Evolutionary conservation across 768 basidiomycete genomes (phyloP).

Genomic region (Rhodotorula paludigena): DNA sequence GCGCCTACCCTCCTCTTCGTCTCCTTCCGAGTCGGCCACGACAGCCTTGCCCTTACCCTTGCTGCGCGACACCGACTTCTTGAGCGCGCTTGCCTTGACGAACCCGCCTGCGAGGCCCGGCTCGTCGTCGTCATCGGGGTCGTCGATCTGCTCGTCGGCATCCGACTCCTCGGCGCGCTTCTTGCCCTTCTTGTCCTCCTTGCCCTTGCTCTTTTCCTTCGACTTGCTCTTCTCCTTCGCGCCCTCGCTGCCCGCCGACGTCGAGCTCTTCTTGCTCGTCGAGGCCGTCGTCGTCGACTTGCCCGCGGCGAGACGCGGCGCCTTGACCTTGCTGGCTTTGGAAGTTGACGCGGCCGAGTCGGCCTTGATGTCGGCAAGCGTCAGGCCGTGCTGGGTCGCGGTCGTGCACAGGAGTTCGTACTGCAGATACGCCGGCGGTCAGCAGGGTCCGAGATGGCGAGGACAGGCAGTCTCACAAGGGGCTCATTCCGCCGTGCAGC

Average conservation of each 20-base stretch:
- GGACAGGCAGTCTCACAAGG: slow-evolving; percentile 4
- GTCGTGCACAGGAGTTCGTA: slow-evolving; percentile 28
- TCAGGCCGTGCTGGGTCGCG: slow-evolving; percentile 24
- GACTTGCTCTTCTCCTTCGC: not conserved
- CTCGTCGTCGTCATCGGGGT: not conserved
- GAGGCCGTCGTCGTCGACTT: not conserved
- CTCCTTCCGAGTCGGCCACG: not conserved
- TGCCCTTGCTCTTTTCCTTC: slow-evolving; percentile 3
- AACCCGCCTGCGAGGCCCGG: slow-evolving; percentile 2
- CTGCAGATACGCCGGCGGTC: not conserved
- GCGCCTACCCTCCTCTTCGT: not conserved
- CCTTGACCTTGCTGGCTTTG: not conserved
- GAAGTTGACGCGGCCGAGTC: slow-evolving; percentile 14
- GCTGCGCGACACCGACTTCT: not conserved
- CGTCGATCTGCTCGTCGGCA: not conserved
- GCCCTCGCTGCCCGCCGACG: not conserved
- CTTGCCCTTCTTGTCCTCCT: no score
- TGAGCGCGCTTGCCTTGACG: slow-evolving; percentile 14
- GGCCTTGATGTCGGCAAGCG: slow-evolving; percentile 26
- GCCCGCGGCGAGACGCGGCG: not conserved
- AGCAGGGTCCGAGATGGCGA: not conserved
- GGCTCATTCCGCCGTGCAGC: slow-evolving; percentile 27
- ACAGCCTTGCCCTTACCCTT: not conserved
- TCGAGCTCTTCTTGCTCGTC: not conserved
- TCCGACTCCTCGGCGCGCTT: not conserved